phyloP scores from a whole-genome alignment of 2,329 filamentous ascomycete genomes.

The Westerdykella ornata region DNA sequence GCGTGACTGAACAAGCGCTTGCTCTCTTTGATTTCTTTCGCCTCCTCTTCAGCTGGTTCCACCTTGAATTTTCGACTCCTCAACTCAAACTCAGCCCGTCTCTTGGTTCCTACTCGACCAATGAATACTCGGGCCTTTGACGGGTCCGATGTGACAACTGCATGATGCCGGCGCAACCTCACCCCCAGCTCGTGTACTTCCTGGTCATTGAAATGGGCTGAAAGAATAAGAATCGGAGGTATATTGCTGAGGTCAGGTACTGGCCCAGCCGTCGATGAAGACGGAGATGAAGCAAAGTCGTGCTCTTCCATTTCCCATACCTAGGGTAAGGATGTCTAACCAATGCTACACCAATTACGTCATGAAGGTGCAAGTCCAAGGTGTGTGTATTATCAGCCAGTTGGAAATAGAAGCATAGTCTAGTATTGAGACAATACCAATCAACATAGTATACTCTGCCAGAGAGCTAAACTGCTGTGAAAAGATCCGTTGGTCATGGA shows the following conservation, averaged over 20 bases:
- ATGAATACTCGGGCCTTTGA: slow-evolving; percentile 67
- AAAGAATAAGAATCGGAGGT: slow-evolving; percentile 66
- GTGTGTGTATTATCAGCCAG: slow-evolving; percentile 16
- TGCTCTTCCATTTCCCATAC: slow-evolving; percentile 13
- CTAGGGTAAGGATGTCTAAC: slow-evolving; percentile 14
- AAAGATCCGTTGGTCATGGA: no score
- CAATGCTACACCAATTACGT: slow-evolving; percentile 16
- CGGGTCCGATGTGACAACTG: slow-evolving; percentile 62
- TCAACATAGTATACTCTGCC: no score
- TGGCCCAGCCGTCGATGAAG: slow-evolving; percentile 12
- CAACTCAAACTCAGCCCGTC: slow-evolving; percentile 71
- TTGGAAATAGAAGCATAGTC: no score
- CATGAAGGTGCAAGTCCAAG: slow-evolving; percentile 26
- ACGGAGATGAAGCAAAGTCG: slow-evolving; percentile 14
- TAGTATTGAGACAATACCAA: no score
- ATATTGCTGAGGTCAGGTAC: slow-evolving; percentile 38
- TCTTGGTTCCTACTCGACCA: slow-evolving; percentile 62
- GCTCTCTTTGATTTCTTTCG: background rate
- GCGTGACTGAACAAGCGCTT: slow-evolving; percentile 15
- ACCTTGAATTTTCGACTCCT: slow-evolving; percentile 58
- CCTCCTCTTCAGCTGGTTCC: slow-evolving; percentile 40
- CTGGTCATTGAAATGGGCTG: slow-evolving; percentile 59
- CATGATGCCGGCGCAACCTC: slow-evolving; percentile 49
- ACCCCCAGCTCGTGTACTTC: slow-evolving; percentile 60
- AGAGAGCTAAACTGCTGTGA: no score